Evolutionary conservation across 495 filamentous ascomycete genomes (phyloP).

Genomic region (Hypoxylon trugodes): DNA sequence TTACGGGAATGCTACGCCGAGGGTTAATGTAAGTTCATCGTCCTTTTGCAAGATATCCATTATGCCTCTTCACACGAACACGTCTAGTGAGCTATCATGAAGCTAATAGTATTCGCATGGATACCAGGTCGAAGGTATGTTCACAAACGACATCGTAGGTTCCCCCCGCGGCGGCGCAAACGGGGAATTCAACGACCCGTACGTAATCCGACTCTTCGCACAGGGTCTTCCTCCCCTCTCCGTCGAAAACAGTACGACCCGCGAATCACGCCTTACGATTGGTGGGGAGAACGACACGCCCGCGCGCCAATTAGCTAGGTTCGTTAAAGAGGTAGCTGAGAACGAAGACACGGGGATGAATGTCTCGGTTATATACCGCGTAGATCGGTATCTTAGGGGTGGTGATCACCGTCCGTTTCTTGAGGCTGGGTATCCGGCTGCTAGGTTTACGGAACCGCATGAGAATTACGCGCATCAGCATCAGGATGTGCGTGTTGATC

Average conservation of each 20-base stretch:
- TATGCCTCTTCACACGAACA: not conserved
- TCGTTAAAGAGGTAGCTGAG: constrained; percentile 61
- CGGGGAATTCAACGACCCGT: constrained; percentile 51
- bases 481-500: constrained; percentile 56
- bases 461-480: constrained; percentile 65
- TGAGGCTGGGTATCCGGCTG: constrained; percentile 56
- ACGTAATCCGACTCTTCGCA: constrained; percentile 60
- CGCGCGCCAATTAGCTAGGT: constrained; percentile 60
- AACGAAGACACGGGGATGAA: constrained; percentile 55
- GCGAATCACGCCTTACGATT: constrained; percentile 48
- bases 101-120: not conserved
- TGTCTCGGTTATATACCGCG: constrained; percentile 58
- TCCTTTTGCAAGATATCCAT: not conserved
- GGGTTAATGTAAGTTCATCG: constrained; percentile 37
- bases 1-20: constrained; percentile 51
- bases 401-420: constrained; percentile 65
- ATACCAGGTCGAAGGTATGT: constrained; percentile 60
- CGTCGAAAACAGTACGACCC: constrained; percentile 46
- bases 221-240: constrained; percentile 51
- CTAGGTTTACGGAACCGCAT: constrained; percentile 62
- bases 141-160: constrained; percentile 63
- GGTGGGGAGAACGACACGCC: constrained; percentile 64
- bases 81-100: not conserved
- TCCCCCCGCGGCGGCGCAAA: constrained; percentile 48
- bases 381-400: constrained; percentile 61